Conservation (phyloP, 1,139 yeast species). For the Suhomyces terraborum region DNA sequence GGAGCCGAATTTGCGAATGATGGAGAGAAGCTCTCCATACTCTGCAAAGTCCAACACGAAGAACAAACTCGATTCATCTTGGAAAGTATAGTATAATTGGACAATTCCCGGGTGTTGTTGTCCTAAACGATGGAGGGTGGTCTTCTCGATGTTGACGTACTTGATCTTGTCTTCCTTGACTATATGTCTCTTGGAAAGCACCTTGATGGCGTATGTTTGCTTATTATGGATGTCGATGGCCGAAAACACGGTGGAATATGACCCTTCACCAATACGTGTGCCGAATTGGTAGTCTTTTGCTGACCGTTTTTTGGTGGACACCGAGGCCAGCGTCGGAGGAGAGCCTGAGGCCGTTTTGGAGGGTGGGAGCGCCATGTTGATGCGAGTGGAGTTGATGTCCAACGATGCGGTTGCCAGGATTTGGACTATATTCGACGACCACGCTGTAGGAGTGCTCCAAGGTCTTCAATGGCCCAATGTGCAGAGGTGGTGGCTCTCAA, state of each 20-base stretch:
- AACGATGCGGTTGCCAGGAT: too few relatives aligned
- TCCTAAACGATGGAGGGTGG: constrained; percentile 70
- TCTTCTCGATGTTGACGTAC: constrained; percentile 77
- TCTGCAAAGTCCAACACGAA: constrained; percentile 80
- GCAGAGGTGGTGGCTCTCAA: too few relatives aligned
- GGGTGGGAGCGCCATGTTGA: constrained; percentile 1
- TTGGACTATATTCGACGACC: too few relatives aligned
- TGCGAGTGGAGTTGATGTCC: neutral
- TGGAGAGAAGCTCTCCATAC: constrained; percentile 70
- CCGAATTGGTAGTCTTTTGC: constrained; percentile 75
- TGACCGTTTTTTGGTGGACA: constrained; percentile 30
- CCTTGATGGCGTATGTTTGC: constrained; percentile 71
- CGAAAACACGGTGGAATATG: constrained; percentile 73
- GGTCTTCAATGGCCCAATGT: too few relatives aligned
- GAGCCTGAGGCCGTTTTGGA: constrained; percentile 6
- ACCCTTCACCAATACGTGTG: constrained; percentile 75
- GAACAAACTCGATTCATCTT: constrained; percentile 70
- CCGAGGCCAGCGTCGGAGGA: constrained; percentile 7
- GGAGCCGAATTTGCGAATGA: constrained; percentile 60
- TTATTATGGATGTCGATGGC: constrained; percentile 62
- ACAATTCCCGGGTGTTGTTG: constrained; percentile 67
- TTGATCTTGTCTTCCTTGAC: constrained; percentile 79
- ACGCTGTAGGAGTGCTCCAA: too few relatives aligned
- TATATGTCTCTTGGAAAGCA: constrained; percentile 70
- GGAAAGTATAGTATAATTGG: constrained; percentile 75